These are phyloP conservation scores for Dalbergia cochinchinensis DNA, from an alignment of 306 rosid genomes.

Conservation along the genomic window DNA sequence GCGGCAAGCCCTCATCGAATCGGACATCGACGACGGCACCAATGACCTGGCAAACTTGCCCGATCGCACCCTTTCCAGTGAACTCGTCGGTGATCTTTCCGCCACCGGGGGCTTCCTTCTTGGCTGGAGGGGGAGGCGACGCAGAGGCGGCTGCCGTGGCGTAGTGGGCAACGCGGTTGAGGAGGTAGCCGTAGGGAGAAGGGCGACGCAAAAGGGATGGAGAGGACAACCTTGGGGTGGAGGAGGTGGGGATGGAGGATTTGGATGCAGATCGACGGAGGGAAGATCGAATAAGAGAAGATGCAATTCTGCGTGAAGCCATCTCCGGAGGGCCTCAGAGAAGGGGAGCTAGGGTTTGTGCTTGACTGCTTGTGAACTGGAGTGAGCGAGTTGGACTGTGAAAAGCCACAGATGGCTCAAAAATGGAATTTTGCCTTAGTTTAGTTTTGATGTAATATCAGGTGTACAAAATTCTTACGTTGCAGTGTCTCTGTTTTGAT, in stretches of 20 bases:
- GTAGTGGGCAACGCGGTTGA: slow-evolving; percentile 70
- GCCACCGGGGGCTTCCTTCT: slow-evolving; percentile 54
- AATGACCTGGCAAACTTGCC: slow-evolving; percentile 95
- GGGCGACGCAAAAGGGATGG: slow-evolving; percentile 47
- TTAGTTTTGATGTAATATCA: too few relatives aligned
- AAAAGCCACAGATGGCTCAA: too few relatives aligned
- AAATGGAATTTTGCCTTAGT: too few relatives aligned
- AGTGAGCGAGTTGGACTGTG: too few relatives aligned
- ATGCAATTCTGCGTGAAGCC: slow-evolving; percentile 85
- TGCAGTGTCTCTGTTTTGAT: too few relatives aligned
- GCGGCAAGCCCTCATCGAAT: slow-evolving; percentile 87
- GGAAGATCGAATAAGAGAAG: slow-evolving; percentile 80
- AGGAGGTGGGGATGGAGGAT: slow-evolving; percentile 61
- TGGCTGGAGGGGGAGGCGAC: slow-evolving; percentile 49
- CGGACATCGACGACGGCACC: slow-evolving; percentile 97
- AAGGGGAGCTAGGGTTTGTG: slow-evolving; percentile 66
- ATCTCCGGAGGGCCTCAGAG: slow-evolving; percentile 43
- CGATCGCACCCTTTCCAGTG: slow-evolving; percentile 88
- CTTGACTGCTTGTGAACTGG: too few relatives aligned
- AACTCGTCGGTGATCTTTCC: slow-evolving; percentile 86
- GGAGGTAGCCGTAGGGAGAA: slow-evolving; percentile 72
- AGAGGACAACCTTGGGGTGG: slow-evolving; percentile 51
- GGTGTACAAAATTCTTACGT: too few relatives aligned
- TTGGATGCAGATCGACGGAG: slow-evolving; percentile 68
- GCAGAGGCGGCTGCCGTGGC: slow-evolving; percentile 75